Evolutionary conservation across 805 yeast genomes (phyloP).

Genomic region (Cyberlindnera maritima): DNA sequence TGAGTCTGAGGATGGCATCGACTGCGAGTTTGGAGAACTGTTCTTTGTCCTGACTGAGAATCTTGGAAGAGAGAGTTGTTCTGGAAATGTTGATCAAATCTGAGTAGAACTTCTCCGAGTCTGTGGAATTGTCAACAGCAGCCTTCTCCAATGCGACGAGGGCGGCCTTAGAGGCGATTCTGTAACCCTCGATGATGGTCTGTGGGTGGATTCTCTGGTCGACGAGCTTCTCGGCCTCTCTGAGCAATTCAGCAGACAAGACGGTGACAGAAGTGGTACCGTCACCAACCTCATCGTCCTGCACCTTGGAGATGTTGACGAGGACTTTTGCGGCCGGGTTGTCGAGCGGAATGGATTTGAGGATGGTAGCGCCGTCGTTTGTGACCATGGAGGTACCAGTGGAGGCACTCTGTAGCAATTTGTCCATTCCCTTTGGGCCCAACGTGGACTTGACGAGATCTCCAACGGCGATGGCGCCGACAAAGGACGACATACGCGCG

Average conservation of each 20-base stretch:
- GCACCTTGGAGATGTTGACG: conserved; percentile 93
- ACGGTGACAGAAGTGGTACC: conserved; percentile 98
- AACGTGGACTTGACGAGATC: conserved; percentile 91
- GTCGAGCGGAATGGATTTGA: conserved; percentile 90
- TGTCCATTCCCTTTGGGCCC: conserved; percentile 99
- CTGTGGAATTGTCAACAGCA: conserved; percentile 76
- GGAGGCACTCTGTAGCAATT: conserved; percentile 82
- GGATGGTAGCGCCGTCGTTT: conserved; percentile 97
- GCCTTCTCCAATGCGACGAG: conserved; percentile 69
- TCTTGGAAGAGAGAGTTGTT: conserved; percentile 91
- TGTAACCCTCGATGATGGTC: conserved; percentile 92
- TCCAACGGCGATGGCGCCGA: conserved; percentile 99
- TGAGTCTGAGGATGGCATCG: conserved; percentile 85
- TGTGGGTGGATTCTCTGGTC: conserved; percentile 96
- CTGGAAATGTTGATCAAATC: conserved; percentile 86
- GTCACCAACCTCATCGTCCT: conserved; percentile 56
- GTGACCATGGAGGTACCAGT: conserved; percentile 80
- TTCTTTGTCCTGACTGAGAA: conserved; percentile 91
- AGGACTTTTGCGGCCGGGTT: conserved; percentile 96
- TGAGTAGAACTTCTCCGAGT: conserved; percentile 63
- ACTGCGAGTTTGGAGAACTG: conserved; percentile 88
- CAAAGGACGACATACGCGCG: conserved; percentile 95
- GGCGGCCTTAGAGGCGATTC: conserved; percentile 88
- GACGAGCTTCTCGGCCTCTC: conserved; percentile 92
- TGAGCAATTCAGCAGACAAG: conserved; percentile 81